Conservation (phyloP, 306 rosid species). For the Sicyos baderoa region DNA sequence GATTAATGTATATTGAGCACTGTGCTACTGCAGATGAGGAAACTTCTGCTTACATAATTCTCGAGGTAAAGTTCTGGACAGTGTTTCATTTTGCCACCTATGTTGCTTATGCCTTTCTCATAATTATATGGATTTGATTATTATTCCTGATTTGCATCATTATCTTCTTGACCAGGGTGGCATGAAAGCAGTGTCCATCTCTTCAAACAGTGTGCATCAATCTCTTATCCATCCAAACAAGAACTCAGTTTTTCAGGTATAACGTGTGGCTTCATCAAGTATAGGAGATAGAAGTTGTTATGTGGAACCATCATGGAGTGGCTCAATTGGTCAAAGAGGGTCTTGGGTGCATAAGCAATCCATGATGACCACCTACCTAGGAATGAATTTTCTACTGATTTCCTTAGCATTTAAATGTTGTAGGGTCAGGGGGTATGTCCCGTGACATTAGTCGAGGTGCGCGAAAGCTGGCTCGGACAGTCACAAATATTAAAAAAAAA, state of each 20-base stretch:
- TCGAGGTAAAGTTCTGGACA: conserved; percentile 45
- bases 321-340: no score
- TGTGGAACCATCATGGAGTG: no score
- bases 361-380: no score
- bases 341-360: no score
- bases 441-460: no score
- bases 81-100: neutral
- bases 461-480: no score
- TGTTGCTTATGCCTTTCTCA: neutral
- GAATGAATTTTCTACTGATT: no score
- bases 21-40: conserved; percentile 36
- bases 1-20: conserved; percentile 40
- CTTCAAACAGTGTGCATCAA: conserved; percentile 30
- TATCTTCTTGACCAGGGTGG: conserved; percentile 52
- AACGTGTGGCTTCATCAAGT: neutral
- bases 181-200: conserved; percentile 36
- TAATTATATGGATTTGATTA: conserved; percentile 10
- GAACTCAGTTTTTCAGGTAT: conserved; percentile 66
- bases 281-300: neutral
- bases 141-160: neutral
- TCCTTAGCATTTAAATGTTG: no score
- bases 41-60: conserved; percentile 30
- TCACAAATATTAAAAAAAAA: no score
- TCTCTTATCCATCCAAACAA: conserved; percentile 57
- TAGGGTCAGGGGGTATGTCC: no score